Percentiles rank a stretch among this genome's conserved stretches.
phyloP scores from a whole-genome alignment of 2,329 filamentous ascomycete species.

The Uncinocarpus reesii region DNA sequence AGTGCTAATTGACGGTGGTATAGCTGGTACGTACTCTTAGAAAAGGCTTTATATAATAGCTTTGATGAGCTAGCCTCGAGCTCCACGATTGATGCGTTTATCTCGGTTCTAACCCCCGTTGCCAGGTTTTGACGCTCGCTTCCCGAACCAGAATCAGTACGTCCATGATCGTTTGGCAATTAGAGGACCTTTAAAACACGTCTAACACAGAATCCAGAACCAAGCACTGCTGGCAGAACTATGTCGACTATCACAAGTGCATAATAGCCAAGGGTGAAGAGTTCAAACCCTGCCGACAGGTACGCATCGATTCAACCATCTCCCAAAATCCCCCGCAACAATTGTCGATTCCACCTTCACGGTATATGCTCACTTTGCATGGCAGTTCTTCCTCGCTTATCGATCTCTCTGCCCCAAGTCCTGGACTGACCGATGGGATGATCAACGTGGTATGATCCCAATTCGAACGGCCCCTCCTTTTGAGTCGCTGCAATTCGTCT shows the following conservation, averaged over 20 bases:
- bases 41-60: neutral
- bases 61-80: neutral
- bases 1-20: slow-evolving; percentile 32
- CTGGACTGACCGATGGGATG: slow-evolving; percentile 93
- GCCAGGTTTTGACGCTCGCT: slow-evolving; percentile 93
- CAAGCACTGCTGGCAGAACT: slow-evolving; percentile 99
- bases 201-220: slow-evolving; percentile 40
- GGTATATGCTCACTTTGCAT: neutral
- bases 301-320: slow-evolving; percentile 36
- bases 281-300: slow-evolving; percentile 93
- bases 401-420: slow-evolving; percentile 91
- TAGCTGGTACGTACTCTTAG: slow-evolving; percentile 41
- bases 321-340: neutral
- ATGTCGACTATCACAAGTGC: slow-evolving; percentile 99
- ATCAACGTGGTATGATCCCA: slow-evolving; percentile 70
- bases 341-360: slow-evolving; percentile 11
- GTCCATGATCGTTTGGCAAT: slow-evolving; percentile 17
- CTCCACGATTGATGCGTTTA: slow-evolving; percentile 19
- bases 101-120: slow-evolving; percentile 18
- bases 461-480: neutral
- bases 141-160: slow-evolving; percentile 80
- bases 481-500: neutral
- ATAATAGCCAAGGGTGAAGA: slow-evolving; percentile 97
- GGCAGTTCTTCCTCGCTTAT: slow-evolving; percentile 90
- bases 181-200: neutral